A percentile compares a stretch with the other conserved stretches of the same genome.
phyloP scores from a whole-genome alignment of 176 grass and related monocot genomes.

The Oryza brachyantha region DNA sequence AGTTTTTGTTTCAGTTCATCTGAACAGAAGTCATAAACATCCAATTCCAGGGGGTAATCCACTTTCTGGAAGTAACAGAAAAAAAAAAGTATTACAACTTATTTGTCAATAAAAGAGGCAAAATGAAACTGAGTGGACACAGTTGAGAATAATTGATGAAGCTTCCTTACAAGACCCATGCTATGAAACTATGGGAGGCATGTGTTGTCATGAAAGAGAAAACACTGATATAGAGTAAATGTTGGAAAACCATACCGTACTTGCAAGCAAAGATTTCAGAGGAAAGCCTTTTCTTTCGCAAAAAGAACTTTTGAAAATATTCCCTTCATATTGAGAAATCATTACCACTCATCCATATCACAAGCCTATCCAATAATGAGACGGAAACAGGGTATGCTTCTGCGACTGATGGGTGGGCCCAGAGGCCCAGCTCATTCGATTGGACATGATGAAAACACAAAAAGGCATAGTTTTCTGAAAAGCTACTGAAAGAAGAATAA shows the following conservation, averaged over 20 bases:
- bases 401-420: neutral
- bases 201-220: neutral
- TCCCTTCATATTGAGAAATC: neutral
- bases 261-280: neutral
- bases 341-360: neutral
- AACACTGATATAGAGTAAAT: neutral
- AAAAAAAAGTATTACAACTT: conserved; percentile 12
- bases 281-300: neutral
- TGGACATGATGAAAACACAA: neutral
- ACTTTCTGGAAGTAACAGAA: conserved; percentile 74
- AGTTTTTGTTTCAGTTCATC: conserved; percentile 94
- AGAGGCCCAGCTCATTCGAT: neutral
- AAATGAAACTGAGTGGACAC: neutral
- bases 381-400: neutral
- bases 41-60: conserved; percentile 91
- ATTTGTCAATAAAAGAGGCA: conserved; percentile 2
- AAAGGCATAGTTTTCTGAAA: neutral
- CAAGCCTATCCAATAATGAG: neutral
- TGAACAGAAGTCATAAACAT: conserved; percentile 99
- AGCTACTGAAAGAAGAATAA: neutral
- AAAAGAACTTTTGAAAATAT: neutral
- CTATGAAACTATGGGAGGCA: conserved; percentile 11
- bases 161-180: neutral
- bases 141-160: conserved; percentile 10
- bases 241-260: neutral